phyloP scores from a whole-genome alignment of 768 basidiomycete genomes.

The Tulasnella sp. region DNA sequence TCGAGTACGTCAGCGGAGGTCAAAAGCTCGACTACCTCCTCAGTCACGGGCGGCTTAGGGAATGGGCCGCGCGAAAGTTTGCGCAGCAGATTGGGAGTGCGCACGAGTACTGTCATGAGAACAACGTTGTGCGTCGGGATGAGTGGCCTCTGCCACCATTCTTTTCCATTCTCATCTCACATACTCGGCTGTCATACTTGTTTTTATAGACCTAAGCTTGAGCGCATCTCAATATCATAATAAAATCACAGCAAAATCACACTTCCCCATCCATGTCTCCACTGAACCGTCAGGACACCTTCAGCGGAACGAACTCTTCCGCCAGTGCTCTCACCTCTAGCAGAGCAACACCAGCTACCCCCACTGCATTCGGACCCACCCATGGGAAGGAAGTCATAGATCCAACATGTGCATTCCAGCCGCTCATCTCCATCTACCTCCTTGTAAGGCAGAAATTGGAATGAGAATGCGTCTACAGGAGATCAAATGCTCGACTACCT shows the following conservation, averaged over 20 bases:
- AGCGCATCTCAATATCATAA: constrained; percentile 97
- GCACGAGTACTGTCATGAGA: constrained; percentile 91
- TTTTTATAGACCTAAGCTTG: constrained; percentile 68
- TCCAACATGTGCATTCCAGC: constrained; percentile 88
- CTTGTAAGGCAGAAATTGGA: constrained; percentile 93
- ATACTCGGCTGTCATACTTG: neutral
- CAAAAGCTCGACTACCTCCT: constrained; percentile 99
- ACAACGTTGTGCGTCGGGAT: constrained; percentile 91
- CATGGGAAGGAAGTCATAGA: constrained; percentile 37
- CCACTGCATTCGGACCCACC: constrained; percentile 1
- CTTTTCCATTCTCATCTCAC: neutral
- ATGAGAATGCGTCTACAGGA: constrained; percentile 82
- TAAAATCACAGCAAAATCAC: constrained; percentile 99
- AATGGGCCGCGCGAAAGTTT: constrained; percentile 94
- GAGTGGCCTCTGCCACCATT: neutral
- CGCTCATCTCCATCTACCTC: constrained; percentile 91
- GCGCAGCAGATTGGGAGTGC: constrained; percentile 95
- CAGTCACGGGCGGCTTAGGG: constrained; percentile 88
- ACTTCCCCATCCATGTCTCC: constrained; percentile 40
- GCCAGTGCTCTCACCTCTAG: constrained; percentile 20
- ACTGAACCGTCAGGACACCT: constrained; percentile 20
- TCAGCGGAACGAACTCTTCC: constrained; percentile 28
- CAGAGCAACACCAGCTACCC: constrained; percentile 10
- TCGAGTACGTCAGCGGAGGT: constrained; percentile 96
- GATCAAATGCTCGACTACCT: constrained; percentile 99